These are phyloP conservation scores for Euptelea pleiosperma DNA, from an alignment of 164 flowering plant species.

Conservation along the genomic window DNA sequence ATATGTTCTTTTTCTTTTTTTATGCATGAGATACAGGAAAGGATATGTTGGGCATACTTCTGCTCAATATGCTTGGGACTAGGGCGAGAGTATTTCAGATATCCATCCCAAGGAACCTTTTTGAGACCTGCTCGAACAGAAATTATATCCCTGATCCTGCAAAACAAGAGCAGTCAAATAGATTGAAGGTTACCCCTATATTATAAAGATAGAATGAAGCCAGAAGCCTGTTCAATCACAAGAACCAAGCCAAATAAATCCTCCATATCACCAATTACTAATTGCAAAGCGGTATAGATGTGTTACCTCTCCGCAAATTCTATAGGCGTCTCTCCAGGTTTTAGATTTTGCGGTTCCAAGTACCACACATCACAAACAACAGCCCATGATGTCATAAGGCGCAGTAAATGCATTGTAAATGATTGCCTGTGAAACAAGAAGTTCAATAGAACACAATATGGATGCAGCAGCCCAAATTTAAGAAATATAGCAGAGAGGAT, in stretches of 20 bases:
- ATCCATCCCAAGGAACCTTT: slow-evolving; percentile 99
- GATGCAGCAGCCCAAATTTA: background rate
- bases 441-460: background rate
- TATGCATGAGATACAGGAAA: background rate
- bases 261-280: background rate
- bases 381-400: slow-evolving; percentile 99
- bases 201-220: background rate
- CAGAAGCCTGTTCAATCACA: background rate
- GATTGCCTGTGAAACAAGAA: slow-evolving; percentile 65
- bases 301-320: slow-evolving; percentile 90
- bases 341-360: slow-evolving; percentile 84
- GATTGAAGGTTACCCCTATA: background rate
- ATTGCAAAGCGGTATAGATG: background rate
- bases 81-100: slow-evolving; percentile 88
- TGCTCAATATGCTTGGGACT: slow-evolving; percentile 80
- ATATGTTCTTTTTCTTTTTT: no score
- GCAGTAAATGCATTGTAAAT: slow-evolving; percentile 87
- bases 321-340: slow-evolving; percentile 87
- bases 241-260: background rate
- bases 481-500: no score
- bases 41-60: slow-evolving; percentile 46
- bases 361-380: slow-evolving; percentile 99
- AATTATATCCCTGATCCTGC: slow-evolving; percentile 88
- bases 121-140: slow-evolving; percentile 89
- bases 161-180: slow-evolving; percentile 10